Conservation (phyloP, 2,329 filamentous ascomycete species). For the Talaromyces sp. region DNA sequence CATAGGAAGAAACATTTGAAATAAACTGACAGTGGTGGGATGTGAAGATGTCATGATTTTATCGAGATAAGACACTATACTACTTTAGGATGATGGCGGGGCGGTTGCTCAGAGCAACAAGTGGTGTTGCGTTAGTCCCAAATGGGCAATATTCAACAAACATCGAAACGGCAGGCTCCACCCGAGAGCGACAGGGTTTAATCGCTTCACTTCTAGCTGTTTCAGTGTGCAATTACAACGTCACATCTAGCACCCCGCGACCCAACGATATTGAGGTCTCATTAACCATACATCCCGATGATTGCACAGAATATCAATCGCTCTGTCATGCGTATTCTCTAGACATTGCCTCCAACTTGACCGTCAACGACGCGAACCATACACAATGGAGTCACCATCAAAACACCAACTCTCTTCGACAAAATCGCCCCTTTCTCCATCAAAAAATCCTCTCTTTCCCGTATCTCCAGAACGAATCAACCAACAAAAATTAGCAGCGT, state of each 20-base stretch:
- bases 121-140: conserved; percentile 1
- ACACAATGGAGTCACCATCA: conserved; percentile 36
- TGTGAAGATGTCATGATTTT: conserved; percentile 3
- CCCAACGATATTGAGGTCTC: background rate
- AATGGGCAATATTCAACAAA: conserved; percentile 13
- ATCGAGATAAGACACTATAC: background rate
- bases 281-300: background rate
- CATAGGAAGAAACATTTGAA: background rate
- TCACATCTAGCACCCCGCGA: conserved; percentile 5
- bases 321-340: conserved; percentile 10
- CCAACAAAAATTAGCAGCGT: conserved; percentile 42
- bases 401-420: conserved; percentile 26
- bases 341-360: background rate
- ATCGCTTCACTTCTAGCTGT: background rate
- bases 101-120: conserved; percentile 18
- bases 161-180: conserved; percentile 8
- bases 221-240: conserved; percentile 1
- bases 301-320: background rate
- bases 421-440: conserved; percentile 30
- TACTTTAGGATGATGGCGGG: background rate
- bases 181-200: background rate
- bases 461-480: conserved; percentile 50
- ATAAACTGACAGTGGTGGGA: background rate
- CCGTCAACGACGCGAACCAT: background rate
- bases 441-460: conserved; percentile 41